Evolutionary conservation across 139 green algal genomes (phyloP).

Genomic region (Chlamydomonas urium): DNA sequence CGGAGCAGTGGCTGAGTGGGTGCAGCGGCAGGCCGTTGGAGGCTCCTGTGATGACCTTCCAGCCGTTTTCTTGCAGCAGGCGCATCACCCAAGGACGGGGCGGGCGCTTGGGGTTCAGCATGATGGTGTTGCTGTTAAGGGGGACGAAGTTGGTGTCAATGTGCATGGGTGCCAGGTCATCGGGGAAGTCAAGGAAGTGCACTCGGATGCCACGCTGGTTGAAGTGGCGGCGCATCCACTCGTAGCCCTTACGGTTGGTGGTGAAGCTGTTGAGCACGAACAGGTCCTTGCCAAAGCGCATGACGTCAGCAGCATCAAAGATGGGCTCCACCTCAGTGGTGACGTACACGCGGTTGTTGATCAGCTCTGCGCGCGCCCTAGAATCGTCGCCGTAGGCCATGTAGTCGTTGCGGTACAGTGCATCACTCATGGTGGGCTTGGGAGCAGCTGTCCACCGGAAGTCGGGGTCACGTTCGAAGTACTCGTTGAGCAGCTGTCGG

Average conservation of each 20-base stretch:
- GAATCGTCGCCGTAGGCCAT: not conserved
- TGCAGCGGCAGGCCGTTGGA: not conserved
- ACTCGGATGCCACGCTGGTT: not conserved
- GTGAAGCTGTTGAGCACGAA: conserved; percentile 19
- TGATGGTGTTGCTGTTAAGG: conserved; percentile 8
- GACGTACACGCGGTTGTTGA: not conserved
- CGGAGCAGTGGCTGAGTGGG: conserved; percentile 9
- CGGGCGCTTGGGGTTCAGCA: conserved; percentile 19
- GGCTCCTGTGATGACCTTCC: not conserved
- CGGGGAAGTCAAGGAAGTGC: conserved; percentile 6
- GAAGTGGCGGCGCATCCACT: conserved; percentile 13
- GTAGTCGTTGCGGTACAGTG: conserved; percentile 12
- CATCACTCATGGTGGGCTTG: conserved; percentile 15
- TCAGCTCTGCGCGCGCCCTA: not conserved
- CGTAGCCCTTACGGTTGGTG: conserved; percentile 10
- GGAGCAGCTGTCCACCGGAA: not conserved
- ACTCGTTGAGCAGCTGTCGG: conserved; percentile 5
- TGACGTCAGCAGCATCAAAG: conserved; percentile 17
- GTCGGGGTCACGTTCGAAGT: conserved; percentile 10
- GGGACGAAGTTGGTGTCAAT: conserved; percentile 13
- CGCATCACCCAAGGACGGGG: conserved; percentile 8
- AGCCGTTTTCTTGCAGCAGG: conserved; percentile 7
- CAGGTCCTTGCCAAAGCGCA: conserved; percentile 14
- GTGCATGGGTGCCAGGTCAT: conserved; percentile 12
- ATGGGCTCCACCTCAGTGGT: conserved; percentile 14